Conservation (phyloP, 2,329 filamentous ascomycete species). For the Falciphora oryzae region DNA sequence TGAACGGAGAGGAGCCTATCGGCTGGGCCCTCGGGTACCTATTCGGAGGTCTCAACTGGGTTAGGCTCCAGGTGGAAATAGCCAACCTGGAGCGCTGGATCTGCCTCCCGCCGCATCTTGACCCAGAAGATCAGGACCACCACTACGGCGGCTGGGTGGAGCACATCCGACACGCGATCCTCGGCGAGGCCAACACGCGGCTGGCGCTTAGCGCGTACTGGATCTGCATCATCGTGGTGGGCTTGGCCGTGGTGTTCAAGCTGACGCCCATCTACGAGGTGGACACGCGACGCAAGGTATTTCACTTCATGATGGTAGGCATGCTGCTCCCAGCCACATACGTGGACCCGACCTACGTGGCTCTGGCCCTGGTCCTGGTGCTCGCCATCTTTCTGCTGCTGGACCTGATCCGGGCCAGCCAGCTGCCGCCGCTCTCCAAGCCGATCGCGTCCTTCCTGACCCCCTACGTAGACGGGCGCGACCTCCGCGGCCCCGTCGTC, state of each 20-base stretch:
- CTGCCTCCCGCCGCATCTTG: slow-evolving; percentile 48
- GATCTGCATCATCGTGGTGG: slow-evolving; percentile 59
- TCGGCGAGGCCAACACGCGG: slow-evolving; percentile 78
- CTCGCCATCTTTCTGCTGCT: slow-evolving; percentile 82
- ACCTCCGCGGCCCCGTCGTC: slow-evolving; percentile 88
- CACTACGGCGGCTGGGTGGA: slow-evolving; percentile 50
- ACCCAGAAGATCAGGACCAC: slow-evolving; percentile 16
- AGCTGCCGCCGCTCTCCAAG: slow-evolving; percentile 82
- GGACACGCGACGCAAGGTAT: slow-evolving; percentile 92
- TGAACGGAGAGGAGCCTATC: slow-evolving; percentile 72
- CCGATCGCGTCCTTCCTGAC: slow-evolving; percentile 82
- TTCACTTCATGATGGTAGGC: slow-evolving; percentile 96
- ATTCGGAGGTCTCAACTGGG: slow-evolving; percentile 67
- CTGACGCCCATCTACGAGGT: slow-evolving; percentile 78
- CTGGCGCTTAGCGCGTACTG: slow-evolving; percentile 73
- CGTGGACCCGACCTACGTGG: slow-evolving; percentile 78
- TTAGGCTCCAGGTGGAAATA: slow-evolving; percentile 66
- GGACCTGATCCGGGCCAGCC: slow-evolving; percentile 82
- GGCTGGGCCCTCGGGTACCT: slow-evolving; percentile 91
- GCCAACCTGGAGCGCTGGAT: slow-evolving; percentile 71
- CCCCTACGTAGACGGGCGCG: slow-evolving; percentile 90
- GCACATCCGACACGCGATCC: slow-evolving; percentile 53
- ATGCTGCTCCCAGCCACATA: slow-evolving; percentile 89
- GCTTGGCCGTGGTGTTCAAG: slow-evolving; percentile 68
- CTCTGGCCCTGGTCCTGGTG: slow-evolving; percentile 72